Base-by-base conservation (phyloP, 2,329 filamentous ascomycete genomes). In the Fusarium setosum region DNA sequence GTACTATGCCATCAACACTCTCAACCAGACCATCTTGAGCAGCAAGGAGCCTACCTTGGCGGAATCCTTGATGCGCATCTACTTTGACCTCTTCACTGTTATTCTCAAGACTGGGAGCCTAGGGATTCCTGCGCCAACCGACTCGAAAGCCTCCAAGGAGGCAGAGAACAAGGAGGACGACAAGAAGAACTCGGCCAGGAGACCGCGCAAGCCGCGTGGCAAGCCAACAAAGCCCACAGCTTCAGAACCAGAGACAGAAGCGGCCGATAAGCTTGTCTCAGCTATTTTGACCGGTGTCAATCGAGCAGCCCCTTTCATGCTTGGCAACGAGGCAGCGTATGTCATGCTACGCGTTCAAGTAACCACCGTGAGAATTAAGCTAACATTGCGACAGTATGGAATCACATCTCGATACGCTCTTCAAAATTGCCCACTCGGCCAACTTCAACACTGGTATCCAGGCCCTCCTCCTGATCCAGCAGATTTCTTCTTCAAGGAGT, bases 401-500 rank as follows among this genome's bases (percentile, higher is more conserved):
- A 73, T 89, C 90, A 59, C 95, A 99, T 74, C 87, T 99, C 57
- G 92, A 98, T 75, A 97, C 95, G 4, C 86, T 99, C 23, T 99
- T 97, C 85, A 90, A 89, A 72, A 96, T 99, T 72, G 97, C 96
- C 0, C 96, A 99, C 79, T 98, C 95, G 1, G 93, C 95, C 56
- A 99, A 99, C 78, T 98, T 99, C 86, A 99, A 98, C 80, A 99
- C 96, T 1, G 96, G 94, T 75, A 93, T 99, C 34, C 96, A 99
- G 79, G 95, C 96, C 31, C 86, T 99, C 67, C 91, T 97, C 81
- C 83, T 99, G 45, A 96, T 99, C 68, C 96, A 98, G 76, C 96
- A 98, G 76, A 86, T 99, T 24, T 92, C 94, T 1, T 84, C 89
- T 2, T 88, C 90, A 4, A 93, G 96, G 75, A 91, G 94, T 72